phyloP scores from a whole-genome alignment of 495 filamentous ascomycete species.

The Aspergillus ellipticus region DNA sequence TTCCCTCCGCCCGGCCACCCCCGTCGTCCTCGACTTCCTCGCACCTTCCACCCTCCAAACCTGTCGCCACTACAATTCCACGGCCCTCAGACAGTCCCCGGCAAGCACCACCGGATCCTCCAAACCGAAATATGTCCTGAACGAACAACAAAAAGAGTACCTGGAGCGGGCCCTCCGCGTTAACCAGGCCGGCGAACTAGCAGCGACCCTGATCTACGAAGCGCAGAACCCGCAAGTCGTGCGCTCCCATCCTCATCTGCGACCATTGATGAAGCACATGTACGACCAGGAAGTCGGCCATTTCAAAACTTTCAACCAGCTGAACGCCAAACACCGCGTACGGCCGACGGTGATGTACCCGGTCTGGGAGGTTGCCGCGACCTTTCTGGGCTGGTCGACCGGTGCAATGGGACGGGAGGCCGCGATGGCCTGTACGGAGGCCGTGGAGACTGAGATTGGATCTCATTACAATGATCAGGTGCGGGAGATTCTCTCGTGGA shows the following conservation, averaged over 20 bases:
- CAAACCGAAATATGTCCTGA: slow-evolving; percentile 61
- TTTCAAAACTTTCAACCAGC: slow-evolving; percentile 75
- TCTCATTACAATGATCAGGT: slow-evolving; percentile 95
- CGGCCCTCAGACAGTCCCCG: slow-evolving; percentile 15
- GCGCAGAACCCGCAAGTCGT: slow-evolving; percentile 74
- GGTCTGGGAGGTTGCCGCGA: slow-evolving; percentile 79
- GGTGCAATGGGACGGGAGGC: slow-evolving; percentile 89
- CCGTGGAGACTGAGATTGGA: slow-evolving; percentile 97
- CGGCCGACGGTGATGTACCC: slow-evolving; percentile 94
- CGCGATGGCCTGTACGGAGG: slow-evolving; percentile 98
- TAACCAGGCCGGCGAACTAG: slow-evolving; percentile 87
- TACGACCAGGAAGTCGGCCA: slow-evolving; percentile 93
- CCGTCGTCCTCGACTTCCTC: slow-evolving; percentile 39
- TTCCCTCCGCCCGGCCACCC: slow-evolving; percentile 19
- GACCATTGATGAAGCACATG: slow-evolving; percentile 93
- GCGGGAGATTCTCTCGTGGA: slow-evolving; percentile 72
- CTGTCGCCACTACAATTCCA: slow-evolving; percentile 30
- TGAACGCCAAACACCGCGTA: slow-evolving; percentile 83
- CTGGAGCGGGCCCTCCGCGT: slow-evolving; percentile 82
- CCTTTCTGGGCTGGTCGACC: slow-evolving; percentile 83
- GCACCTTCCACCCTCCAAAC: slow-evolving; percentile 30
- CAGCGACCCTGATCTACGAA: slow-evolving; percentile 80
- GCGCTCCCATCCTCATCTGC: slow-evolving; percentile 76
- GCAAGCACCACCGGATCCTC: slow-evolving; percentile 10
- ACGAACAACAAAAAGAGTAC: slow-evolving; percentile 64